Base-by-base conservation (phyloP, 192 early-diverging fungal genomes). In the Coemansia sp. region DNA sequence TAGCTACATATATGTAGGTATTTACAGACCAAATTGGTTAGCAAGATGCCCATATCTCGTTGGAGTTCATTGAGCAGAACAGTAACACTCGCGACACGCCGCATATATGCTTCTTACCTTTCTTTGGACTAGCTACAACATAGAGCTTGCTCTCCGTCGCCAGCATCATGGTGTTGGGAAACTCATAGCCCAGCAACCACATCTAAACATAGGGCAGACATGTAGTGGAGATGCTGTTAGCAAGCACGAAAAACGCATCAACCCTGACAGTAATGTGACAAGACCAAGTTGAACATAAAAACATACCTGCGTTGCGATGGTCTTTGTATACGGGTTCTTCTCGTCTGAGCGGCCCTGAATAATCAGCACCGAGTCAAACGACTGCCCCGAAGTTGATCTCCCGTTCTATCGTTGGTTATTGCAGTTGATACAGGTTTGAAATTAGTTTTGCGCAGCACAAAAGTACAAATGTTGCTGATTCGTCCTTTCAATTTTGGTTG, bases 181-280 rank as follows among this genome's bases (percentile, higher is more conserved):
- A 92, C 72, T 98, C 96, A 66, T 94, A 92, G 41, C 95, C 95
- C 45, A 96, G 85, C 58, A 96, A 84, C 96, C 96, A 99, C 50
- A 87, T 89, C 88, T 99, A 69, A 59, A 71, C 16, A 16, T 3
- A 10, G 29, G 1, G 6, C n/a, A 81, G 20, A 62, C 45, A 53
- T 20, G 59, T 64, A 62, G 40, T 29, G 41, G 5, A 59, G 34
- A 65, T 2, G 39, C 5, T 45, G 24, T 34, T 44, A 15, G 12
- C 29, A 15, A 15, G 16, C 49, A 9, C 6, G n/a, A 34, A 15
- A 56, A 37, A 22, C 18, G 24, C 65, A 27, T 32, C 58, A 61
- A 59, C 40, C 9, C 20, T 2, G 24, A 3, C 20, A 3, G 18
- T 6, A 22, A 2, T 9, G n/a, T 20, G 4, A 22, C 47, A 3